Evolutionary conservation across 768 basidiomycete species (phyloP).

Genomic region (Coprinopsis strossmayeri): DNA sequence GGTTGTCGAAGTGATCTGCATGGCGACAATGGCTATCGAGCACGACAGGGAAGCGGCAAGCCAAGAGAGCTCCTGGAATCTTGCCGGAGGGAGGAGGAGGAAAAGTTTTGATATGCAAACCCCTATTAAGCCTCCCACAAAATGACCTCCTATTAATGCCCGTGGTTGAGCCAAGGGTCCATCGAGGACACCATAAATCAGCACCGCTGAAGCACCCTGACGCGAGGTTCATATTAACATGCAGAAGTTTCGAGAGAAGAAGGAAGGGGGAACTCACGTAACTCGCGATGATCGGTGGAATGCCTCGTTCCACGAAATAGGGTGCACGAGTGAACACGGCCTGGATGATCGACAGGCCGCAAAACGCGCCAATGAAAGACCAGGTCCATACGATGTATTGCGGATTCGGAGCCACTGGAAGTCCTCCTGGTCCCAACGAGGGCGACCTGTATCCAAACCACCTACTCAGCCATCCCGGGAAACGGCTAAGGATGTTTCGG

Average conservation of each 20-base stretch:
- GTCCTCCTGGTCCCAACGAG: too few relatives aligned
- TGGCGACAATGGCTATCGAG: slow-evolving; percentile 36
- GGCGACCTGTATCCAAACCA: not conserved
- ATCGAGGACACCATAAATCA: slow-evolving; percentile 49
- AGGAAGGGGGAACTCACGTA: slow-evolving; percentile 29
- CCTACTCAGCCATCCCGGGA: not conserved
- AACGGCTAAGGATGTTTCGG: not conserved
- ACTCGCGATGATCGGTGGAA: slow-evolving; percentile 42
- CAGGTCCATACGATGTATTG: slow-evolving; percentile 34
- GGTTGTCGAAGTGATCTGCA: slow-evolving; percentile 45
- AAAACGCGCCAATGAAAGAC: slow-evolving; percentile 48
- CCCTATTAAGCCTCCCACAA: slow-evolving; percentile 41
- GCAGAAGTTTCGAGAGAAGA: not conserved
- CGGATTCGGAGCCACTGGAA: not conserved
- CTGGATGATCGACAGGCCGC: slow-evolving; percentile 43
- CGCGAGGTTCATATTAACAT: not conserved
- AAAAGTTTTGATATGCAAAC: slow-evolving; percentile 47
- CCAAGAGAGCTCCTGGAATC: slow-evolving; percentile 39
- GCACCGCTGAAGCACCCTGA: slow-evolving; percentile 50
- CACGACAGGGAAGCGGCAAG: slow-evolving; percentile 40
- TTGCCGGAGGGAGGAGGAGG: slow-evolving; percentile 33
- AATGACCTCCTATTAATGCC: slow-evolving; percentile 43
- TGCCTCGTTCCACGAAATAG: slow-evolving; percentile 39
- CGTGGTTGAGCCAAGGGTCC: slow-evolving; percentile 48
- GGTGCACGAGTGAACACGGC: slow-evolving; percentile 40